Base-by-base conservation (phyloP, 768 basidiomycete genomes). In the Tylopilus sp. region DNA sequence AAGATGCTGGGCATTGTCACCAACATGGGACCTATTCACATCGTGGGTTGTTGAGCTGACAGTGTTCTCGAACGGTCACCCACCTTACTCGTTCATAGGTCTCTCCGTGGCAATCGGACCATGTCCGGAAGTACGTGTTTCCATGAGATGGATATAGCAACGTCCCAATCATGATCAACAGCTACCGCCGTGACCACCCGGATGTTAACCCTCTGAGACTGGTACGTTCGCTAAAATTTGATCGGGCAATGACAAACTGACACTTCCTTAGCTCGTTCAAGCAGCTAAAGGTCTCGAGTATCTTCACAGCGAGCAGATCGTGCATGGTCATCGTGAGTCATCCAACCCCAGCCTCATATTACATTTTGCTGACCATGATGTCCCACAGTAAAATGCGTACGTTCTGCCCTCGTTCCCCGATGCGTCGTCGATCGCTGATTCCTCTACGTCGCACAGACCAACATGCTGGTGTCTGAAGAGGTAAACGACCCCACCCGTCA, bases 281-380 rank as follows among this genome's bases (percentile, higher is more conserved):
- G 81, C 83, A 1, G 78, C 80, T 26, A 71, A 70, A 52, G 84
- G 83, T 9, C 64, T 85, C 21, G 72, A 76, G 48, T 83, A 85
- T 60, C 69, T 85, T 7, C 84, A 85, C 62, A 59, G 58, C 8
- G 65, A 71, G 38, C 72, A 73, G 23, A 71, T 82, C 23, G 75
- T 83, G 15, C 83, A 85, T 52, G 84, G 84, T 23, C 79, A 83
- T 63, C 66, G 84, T 83, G 59, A 66, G 82, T 69, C 26, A n/a
- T 11, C 30, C 3, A 21, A 7, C 5, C 10, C 31, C 18, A 43
- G 30, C 44, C 42, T 35, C 31, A 25, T 26, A n/a, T 43, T 30
- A 12, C 2, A 26, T 23, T 20, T 31, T 30, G 33, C 57, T 52
- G 42, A 59, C n/a, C 23, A 36, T 47, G 48, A 33, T 25, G 18